Evolutionary conservation across 73 alveolate species (phyloP), one percentile per base, ranked within the genome.

Genomic region (Paramecium tetraurelia): DNA sequence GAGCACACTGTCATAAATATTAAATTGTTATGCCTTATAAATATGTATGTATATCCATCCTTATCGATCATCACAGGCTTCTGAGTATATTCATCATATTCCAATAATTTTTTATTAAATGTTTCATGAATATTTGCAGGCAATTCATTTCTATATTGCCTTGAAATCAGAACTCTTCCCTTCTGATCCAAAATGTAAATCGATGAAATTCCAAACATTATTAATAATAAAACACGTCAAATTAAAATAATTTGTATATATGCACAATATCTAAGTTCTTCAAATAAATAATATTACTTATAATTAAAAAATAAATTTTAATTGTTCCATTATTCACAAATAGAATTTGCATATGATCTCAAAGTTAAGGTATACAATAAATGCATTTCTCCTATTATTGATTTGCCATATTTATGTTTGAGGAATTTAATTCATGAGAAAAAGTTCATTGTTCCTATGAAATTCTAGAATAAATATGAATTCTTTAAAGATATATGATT

Each of bases 21-120:
- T 57, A 98, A 87, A 92, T 97, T 98, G 89, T 98, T 96, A 83
- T 95, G 98, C 75, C 98, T 96, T 46, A 98, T 97, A 98, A 99
- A 98, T 92, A 95, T 93, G 92, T 96, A 97, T 76, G 98, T 97
- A 92, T 96, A 68, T 38, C 90, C 96, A 92, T 98, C 99, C 85
- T 97, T 96, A 92, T 96, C 97, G 12, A 95, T 93, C 94, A 96
- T 97, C 21, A 96, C 98, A 48, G 99, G 99, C 93, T 97, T 96
- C 85, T 93, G 90, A 11, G 95, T 92, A 71, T 95, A 88, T 59
- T 97, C 99, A 41, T 97, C 99, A 50, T 94, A 94, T 80, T 97
- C 99, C 63, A 96, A 95, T 35, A 97, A 95, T 71, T 95, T 85
- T 53, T 97, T 89, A 77, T 94, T 93, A 93, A 96, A 95, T 80